Percentiles rank a stretch among this genome's conserved stretches.
These are phyloP conservation scores for Pseudonitzschia multistriata DNA, from an alignment of 108 stramenopile genomes.

Conservation along the genomic window DNA sequence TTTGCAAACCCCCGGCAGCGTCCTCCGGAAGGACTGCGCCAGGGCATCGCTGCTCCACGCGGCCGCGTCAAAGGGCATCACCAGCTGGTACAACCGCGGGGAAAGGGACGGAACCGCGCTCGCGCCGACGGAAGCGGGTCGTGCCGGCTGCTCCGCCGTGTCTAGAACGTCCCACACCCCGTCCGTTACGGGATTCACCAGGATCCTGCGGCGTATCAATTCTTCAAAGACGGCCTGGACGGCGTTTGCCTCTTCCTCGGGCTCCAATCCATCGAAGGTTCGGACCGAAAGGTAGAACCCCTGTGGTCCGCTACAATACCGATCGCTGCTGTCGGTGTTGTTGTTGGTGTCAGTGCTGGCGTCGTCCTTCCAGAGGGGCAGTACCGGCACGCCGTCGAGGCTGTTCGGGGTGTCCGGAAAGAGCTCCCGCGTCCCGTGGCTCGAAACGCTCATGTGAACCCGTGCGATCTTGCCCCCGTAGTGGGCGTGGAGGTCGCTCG, in stretches of 20 bases:
- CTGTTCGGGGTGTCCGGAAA: not conserved
- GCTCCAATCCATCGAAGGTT: constrained; percentile 8
- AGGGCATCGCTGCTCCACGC: constrained; percentile 38
- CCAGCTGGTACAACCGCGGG: constrained; percentile 12
- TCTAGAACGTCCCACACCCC: constrained; percentile 16
- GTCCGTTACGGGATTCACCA: constrained; percentile 18
- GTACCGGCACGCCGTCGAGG: constrained; percentile 1
- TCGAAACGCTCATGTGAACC: constrained; percentile 24
- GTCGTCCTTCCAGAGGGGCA: not conserved
- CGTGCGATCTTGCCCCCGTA: not conserved
- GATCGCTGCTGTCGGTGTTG: not conserved
- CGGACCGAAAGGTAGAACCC: constrained; percentile 3
- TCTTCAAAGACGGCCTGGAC: constrained; percentile 11
- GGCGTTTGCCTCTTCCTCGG: not conserved
- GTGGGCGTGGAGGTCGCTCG: not conserved
- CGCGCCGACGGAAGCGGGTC: not conserved
- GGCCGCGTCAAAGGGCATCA: constrained; percentile 27
- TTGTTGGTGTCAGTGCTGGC: not conserved
- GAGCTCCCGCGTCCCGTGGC: constrained; percentile 5
- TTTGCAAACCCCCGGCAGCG: constrained; percentile 9
- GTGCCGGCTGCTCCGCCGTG: not conserved
- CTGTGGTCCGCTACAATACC: not conserved
- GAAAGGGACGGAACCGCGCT: not conserved
- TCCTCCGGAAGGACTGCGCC: constrained; percentile 24
- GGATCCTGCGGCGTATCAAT: constrained; percentile 4